Conservation (phyloP, 306 rosid genomes). For the Cicer arietinum region DNA sequence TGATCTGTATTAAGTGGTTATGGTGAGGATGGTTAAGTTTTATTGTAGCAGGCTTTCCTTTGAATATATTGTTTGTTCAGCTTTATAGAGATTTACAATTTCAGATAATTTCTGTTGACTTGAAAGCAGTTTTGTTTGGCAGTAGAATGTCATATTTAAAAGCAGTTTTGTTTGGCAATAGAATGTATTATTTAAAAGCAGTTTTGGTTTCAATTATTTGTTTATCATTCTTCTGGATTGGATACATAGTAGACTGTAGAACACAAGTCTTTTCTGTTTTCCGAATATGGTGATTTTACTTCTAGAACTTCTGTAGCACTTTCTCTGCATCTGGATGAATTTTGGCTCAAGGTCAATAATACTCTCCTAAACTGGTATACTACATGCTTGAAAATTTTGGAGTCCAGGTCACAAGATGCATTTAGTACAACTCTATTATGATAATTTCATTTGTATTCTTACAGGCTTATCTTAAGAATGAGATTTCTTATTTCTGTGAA, state of each 20-base stretch:
- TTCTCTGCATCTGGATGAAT: not conserved
- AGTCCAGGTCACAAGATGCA: not conserved
- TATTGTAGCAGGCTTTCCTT: constrained; percentile 9
- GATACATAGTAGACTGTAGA: not conserved
- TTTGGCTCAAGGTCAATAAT: not conserved
- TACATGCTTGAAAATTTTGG: not conserved
- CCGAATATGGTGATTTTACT: not conserved
- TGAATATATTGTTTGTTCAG: constrained; percentile 9
- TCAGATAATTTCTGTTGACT: constrained; percentile 2
- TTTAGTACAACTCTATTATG: constrained; percentile 11
- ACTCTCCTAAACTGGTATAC: not conserved
- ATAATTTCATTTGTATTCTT: not conserved
- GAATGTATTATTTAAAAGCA: constrained; percentile 6
- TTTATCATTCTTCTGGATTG: constrained; percentile 1
- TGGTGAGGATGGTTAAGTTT: constrained; percentile 31
- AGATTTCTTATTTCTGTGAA: constrained; percentile 1
- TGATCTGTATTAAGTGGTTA: constrained; percentile 30
- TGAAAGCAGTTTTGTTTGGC: no score
- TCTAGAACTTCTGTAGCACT: not conserved
- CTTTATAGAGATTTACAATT: not conserved
- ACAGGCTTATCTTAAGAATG: constrained; percentile 4
- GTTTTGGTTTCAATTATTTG: not conserved
- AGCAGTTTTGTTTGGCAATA: not conserved
- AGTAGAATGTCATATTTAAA: not conserved
- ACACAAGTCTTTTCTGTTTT: not conserved